Base-by-base conservation (phyloP, 1,284 basidiomycete genomes). In the Paramarasmius palmivorus region DNA sequence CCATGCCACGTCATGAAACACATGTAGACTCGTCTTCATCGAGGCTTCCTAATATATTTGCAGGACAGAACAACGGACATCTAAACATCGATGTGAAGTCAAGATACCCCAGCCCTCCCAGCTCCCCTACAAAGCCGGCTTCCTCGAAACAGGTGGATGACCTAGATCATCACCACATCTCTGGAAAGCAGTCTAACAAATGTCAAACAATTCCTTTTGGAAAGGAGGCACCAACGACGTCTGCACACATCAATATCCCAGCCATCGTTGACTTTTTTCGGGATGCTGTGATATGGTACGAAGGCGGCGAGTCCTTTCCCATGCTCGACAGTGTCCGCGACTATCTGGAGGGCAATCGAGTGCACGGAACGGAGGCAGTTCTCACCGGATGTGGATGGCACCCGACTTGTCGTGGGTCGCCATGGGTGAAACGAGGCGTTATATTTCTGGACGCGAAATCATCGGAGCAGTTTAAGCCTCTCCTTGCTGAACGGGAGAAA, bases 341-440 rank as follows among this genome's bases (percentile, higher is more conserved):
- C 15, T 38, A 36, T 20, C 57, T 63, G 65, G 58, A 69, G 61
- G 59, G 60, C 59, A 35, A 61, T 36, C 60, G 63, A 15, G 35
- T 73, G 10, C 71, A 74, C 50, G 68, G 68, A 1, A 36, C 76
- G 6, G 67, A 72, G n/a, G 67, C 75, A 1, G 52, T 77, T 2
- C 56, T 77, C 4, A 32, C 54, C 9, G 74, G 66, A 5, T 75
- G 75, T 56, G 72, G 70, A 17, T 74, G 72, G 67, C 53, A 34
- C 49, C 40, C 25, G 20, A 56, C 53, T 4, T 29, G 44, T 34
- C 19, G n/a, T 49, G 49, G 40, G 10, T 40, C 40, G 23, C 26
- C 54, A 10, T 63, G 59, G 61, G 57, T 62, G 4, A 55, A 64
- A 45, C 62, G 63, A 47, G 76, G 74, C 2, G 54, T 74, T 9